A percentile compares a stretch with the other conserved stretches of the same genome.
These are phyloP conservation scores for Nothomitra cinnamomea DNA, from an alignment of 2,329 filamentous ascomycete species.

Conservation along the genomic window DNA sequence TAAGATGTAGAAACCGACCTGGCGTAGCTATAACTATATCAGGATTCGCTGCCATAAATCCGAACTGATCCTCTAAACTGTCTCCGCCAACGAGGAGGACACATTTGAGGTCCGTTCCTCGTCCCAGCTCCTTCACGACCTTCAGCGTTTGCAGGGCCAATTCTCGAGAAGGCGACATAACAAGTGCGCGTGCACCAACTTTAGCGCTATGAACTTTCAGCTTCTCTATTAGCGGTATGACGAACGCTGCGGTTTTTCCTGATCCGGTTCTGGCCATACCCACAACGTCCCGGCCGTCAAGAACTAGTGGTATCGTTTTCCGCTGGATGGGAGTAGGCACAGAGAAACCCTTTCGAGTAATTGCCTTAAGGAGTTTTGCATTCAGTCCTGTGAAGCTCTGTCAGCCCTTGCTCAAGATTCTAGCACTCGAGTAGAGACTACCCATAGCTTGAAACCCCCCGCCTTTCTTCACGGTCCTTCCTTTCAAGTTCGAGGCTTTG, in stretches of 20 bases:
- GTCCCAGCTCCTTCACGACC: conserved; percentile 85
- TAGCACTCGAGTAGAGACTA: conserved; percentile 8
- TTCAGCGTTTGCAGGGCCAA: conserved; percentile 88
- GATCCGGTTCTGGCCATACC: conserved; percentile 98
- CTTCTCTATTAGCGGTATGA: conserved; percentile 95
- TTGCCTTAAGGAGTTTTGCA: conserved; percentile 70
- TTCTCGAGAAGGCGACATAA: conserved; percentile 86
- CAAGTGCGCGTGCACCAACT: conserved; percentile 70
- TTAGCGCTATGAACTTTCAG: conserved; percentile 74
- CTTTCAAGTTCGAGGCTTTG: conserved; percentile 67
- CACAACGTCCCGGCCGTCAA: conserved; percentile 88
- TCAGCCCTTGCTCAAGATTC: background rate
- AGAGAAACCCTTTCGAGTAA: conserved; percentile 83
- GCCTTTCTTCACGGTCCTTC: conserved; percentile 78
- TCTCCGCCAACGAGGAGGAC: conserved; percentile 88
- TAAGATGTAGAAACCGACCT: conserved; percentile 86
- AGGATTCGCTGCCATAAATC: conserved; percentile 80
- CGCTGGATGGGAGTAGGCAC: conserved; percentile 95
- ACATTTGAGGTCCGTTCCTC: conserved; percentile 80
- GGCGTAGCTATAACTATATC: conserved; percentile 96
- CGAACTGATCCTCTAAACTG: conserved; percentile 87
- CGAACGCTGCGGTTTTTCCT: conserved; percentile 94
- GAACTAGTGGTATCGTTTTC: conserved; percentile 82
- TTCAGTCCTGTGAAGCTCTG: conserved; percentile 44
- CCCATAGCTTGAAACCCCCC: conserved; percentile 95